phyloP scores from a whole-genome alignment of 176 grass and related monocot species.

The Rhipidocladum racemiflorum region DNA sequence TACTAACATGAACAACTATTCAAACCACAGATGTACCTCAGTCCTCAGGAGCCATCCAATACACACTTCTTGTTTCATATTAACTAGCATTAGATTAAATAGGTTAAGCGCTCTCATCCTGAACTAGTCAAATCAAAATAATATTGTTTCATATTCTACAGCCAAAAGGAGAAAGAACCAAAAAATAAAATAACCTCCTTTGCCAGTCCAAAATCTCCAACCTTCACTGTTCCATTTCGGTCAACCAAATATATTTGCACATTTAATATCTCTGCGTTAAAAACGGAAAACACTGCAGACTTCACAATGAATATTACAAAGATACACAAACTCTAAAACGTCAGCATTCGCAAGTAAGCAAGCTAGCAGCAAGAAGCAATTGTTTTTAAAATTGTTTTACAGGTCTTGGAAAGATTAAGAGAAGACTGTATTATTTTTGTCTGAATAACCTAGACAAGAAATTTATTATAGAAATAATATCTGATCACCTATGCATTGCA shows the following conservation, averaged over 20 bases:
- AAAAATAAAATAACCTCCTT: constrained; percentile 32
- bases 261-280: constrained; percentile 62
- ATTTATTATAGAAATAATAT: background rate
- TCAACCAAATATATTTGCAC: constrained; percentile 73
- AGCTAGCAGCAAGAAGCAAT: background rate
- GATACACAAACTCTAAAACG: background rate
- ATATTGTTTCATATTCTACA: background rate
- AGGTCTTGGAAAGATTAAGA: background rate
- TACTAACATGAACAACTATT: background rate
- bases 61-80: constrained; percentile 53
- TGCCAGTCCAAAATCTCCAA: constrained; percentile 66
- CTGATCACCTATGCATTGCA: constrained; percentile 59
- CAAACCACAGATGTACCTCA: background rate
- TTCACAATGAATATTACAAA: background rate
- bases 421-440: background rate
- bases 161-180: background rate
- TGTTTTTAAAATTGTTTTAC: background rate
- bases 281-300: background rate
- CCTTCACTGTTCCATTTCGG: constrained; percentile 50
- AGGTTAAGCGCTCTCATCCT: background rate
- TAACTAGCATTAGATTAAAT: background rate
- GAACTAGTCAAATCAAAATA: background rate
- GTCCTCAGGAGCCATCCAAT: constrained; percentile 68
- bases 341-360: background rate
- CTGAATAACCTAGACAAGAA: background rate